Evolutionary conservation across 352 stramenopile species (phyloP).

Genomic region (Phytophthora boehmeriae): DNA sequence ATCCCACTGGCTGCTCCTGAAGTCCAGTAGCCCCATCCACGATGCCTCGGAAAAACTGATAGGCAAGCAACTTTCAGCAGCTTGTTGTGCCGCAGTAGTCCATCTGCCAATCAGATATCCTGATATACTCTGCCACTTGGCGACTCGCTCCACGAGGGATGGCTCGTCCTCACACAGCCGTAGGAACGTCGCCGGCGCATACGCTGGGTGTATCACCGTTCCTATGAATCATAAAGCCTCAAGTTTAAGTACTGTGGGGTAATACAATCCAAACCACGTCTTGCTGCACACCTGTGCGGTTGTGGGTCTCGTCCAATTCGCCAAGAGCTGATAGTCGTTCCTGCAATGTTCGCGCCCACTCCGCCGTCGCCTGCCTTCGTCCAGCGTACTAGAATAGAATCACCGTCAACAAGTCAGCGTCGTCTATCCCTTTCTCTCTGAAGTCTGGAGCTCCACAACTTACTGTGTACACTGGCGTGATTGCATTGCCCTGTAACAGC

Average conservation of each 20-base stretch:
- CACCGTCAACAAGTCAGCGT: conserved; percentile 7
- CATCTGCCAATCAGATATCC: conserved; percentile 90
- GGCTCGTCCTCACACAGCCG: conserved; percentile 75
- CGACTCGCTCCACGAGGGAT: conserved; percentile 48
- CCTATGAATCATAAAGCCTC: conserved; percentile 17
- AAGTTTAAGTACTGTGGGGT: neutral
- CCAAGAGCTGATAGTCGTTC: conserved; percentile 43
- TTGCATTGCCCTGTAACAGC: conserved; percentile 43
- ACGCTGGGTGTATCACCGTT: conserved; percentile 88
- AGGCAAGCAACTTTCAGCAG: conserved; percentile 45
- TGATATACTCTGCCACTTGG: conserved; percentile 91
- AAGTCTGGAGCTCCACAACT: neutral
- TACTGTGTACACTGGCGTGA: conserved; percentile 86
- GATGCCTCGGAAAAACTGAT: conserved; percentile 95
- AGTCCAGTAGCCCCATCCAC: conserved; percentile 95
- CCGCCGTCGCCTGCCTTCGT: conserved; percentile 47
- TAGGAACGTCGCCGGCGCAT: conserved; percentile 90
- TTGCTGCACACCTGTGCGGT: conserved; percentile 59
- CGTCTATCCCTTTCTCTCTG: neutral
- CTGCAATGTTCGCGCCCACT: conserved; percentile 57
- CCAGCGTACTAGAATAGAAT: conserved; percentile 64
- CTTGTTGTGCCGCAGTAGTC: conserved; percentile 45
- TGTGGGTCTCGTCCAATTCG: conserved; percentile 59
- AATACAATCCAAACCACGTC: neutral
- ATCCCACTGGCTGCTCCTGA: conserved; percentile 87